phyloP scores from a whole-genome alignment of 257 asterid genomes.

The Penstemon eatonii region DNA sequence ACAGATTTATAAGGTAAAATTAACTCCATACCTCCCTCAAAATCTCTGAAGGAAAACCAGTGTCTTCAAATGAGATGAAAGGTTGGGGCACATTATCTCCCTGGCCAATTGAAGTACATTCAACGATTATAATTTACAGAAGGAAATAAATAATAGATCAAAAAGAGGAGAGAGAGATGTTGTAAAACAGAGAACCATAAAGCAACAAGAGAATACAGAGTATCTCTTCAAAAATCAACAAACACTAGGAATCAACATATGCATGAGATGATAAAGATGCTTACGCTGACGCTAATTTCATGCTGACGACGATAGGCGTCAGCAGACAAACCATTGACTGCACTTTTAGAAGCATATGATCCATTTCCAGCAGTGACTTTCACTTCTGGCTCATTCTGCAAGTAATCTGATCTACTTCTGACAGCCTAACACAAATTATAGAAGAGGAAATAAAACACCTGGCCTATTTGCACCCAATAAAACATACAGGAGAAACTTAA shows the following conservation, averaged over 20 bases:
- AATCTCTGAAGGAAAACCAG: slow-evolving; percentile 85
- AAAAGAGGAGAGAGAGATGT: background rate
- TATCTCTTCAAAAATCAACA: background rate
- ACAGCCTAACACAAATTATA: slow-evolving; percentile 42
- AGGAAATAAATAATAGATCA: slow-evolving; percentile 19
- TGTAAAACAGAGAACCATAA: background rate
- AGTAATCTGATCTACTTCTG: slow-evolving; percentile 45
- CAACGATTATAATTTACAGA: slow-evolving; percentile 23
- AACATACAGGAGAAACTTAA: background rate
- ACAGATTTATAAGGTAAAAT: slow-evolving; percentile 25
- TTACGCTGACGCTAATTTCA: slow-evolving; percentile 83
- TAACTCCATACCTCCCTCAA: slow-evolving; percentile 75
- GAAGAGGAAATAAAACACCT: background rate
- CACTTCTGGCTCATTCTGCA: slow-evolving; percentile 40
- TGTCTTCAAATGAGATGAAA: slow-evolving; percentile 66
- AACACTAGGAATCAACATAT: background rate
- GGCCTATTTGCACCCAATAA: background rate
- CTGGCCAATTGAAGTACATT: slow-evolving; percentile 37
- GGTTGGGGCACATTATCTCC: slow-evolving; percentile 89
- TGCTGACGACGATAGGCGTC: slow-evolving; percentile 73
- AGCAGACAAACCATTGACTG: slow-evolving; percentile 51
- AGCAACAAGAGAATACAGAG: too few species aligned
- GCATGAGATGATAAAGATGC: slow-evolving; percentile 26
- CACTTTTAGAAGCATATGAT: slow-evolving; percentile 42
- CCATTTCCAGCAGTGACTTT: slow-evolving; percentile 39